Percentiles rank a stretch among this genome's conserved stretches.
These are phyloP conservation scores for Daldinia caldariorum DNA, from an alignment of 495 filamentous ascomycete species.

Conservation along the genomic window DNA sequence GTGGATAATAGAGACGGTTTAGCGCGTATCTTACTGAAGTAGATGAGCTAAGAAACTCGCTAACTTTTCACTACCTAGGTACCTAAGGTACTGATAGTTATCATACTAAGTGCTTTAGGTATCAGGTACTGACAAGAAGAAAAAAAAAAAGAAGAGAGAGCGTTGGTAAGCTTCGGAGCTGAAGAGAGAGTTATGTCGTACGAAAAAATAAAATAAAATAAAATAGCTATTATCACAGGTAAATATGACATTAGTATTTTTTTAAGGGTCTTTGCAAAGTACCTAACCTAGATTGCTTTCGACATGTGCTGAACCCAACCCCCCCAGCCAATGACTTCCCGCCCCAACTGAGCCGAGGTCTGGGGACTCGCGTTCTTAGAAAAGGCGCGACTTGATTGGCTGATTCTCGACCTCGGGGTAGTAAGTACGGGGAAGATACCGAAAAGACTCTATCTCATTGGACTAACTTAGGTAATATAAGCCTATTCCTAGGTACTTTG, in stretches of 20 bases:
- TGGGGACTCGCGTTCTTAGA: constrained; percentile 1
- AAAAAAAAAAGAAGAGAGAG: too few relatives aligned
- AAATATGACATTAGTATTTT: not conserved
- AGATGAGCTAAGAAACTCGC: not conserved
- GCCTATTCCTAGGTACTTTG: constrained; percentile 2
- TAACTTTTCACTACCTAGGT: not conserved
- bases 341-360: constrained; percentile 23
- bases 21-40: not conserved
- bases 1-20: constrained; percentile 1
- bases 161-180: not conserved
- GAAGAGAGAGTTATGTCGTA: not conserved
- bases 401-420: constrained; percentile 14
- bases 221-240: too few relatives aligned
- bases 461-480: not conserved
- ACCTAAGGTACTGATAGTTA: not conserved
- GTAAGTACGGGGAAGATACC: constrained; percentile 6
- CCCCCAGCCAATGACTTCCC: constrained; percentile 4
- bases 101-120: too few relatives aligned
- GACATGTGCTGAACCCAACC: constrained; percentile 20
- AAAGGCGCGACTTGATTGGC: constrained; percentile 17
- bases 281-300: not conserved
- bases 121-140: too few relatives aligned
- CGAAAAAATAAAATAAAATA: not conserved
- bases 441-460: constrained; percentile 4
- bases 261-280: not conserved